Base-by-base conservation (phyloP, 371 early-diverging fungal genomes). In the Choanephora cucurbitarum region DNA sequence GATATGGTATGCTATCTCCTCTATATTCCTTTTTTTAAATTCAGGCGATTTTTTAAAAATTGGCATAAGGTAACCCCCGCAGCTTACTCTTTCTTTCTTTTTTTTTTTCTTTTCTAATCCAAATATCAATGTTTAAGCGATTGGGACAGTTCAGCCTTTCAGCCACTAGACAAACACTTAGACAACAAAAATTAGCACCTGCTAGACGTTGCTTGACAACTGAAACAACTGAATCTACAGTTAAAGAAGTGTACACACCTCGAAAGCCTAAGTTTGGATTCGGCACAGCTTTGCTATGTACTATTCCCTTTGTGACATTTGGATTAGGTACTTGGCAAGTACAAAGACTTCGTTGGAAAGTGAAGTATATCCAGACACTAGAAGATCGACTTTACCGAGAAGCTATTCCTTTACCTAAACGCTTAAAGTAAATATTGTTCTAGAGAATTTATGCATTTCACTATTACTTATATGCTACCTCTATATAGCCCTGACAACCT, bases 271-370 rank as follows among this genome's bases (percentile, higher is more conserved):
- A 64, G 11, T 67, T 77, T 55, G 71, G 72, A 15, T 47, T 69
- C 13, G 81, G 75, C 42, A 82, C 64, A 33, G 71, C 57, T 57
- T 61, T 60, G 18, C 73, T 71, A 61, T 83, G 70, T 59, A 63
- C 85, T 0, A 76, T 95, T 33, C 97, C 97, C 0, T 75, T 90
- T 41, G 72, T 86, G 33, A 89, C 93, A 0, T 90, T 94, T 70
- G 85, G 85, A 2, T 82, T 96, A 9, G 95, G 96, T 1, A 85
- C 84, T 14, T 97, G 97, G 96, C 97, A 97, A 70, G 83, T 91
- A 1, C 88, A 94, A 59, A 81, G 97, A 17, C 79, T 95, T 49
- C 85, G 85, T 24, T 95, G 96, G 96, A 97, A 97, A 70, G 80
- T 86, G 3, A 76, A 82, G 37, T 77, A 94, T 40, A 92, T 95